Base-by-base conservation (phyloP, 2,329 filamentous ascomycete species). In the Rhynchosporium agropyri region DNA sequence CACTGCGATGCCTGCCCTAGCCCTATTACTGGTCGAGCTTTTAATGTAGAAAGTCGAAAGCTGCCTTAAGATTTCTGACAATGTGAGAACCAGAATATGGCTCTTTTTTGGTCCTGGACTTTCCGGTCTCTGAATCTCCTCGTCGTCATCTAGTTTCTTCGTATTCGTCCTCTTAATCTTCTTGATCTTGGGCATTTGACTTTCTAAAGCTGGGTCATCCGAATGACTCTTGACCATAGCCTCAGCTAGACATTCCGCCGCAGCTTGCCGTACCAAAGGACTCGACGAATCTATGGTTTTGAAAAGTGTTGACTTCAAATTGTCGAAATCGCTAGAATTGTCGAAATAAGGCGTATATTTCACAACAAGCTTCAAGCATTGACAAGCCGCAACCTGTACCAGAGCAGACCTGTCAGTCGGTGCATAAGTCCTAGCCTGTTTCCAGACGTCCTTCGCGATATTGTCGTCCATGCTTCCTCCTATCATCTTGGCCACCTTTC, bases 381-480 rank as follows among this genome's bases (percentile, higher is more conserved):
- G 87, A 72, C 90, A 96, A 8, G 91, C 90, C 62, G 87, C 85
- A 15, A 89, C 84, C 74, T 97, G 86, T 7, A 94, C 92, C 40
- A 96, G 82, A 2, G 87, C 82, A 3, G 92, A 90, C 76, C 95
- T 98, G 76, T 99, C 96, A 64, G 82, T 83, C 0, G 87, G 83
- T 33, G 89, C 89, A 69, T 89, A 84, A 75, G 83, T 91, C 66
- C 95, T 87, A 31, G 88, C 89, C 74, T 94, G 90, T 76, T 97
- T 99, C 92, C 92, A 98, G 15, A 96, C 85, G 74, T 97, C 93
- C 72, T 92, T 87, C n/a, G 90, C 90, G 43, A 93, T 82, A 60
- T 80, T 81, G 76, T 99, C 95, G 70, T 99, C 95, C 71, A 94
- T 82, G 64, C 91, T 92, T 4, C 82, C 81, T 61, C 85, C 84